phyloP scores from a whole-genome alignment of 805 yeast genomes.

The Yarrowia sp. region DNA sequence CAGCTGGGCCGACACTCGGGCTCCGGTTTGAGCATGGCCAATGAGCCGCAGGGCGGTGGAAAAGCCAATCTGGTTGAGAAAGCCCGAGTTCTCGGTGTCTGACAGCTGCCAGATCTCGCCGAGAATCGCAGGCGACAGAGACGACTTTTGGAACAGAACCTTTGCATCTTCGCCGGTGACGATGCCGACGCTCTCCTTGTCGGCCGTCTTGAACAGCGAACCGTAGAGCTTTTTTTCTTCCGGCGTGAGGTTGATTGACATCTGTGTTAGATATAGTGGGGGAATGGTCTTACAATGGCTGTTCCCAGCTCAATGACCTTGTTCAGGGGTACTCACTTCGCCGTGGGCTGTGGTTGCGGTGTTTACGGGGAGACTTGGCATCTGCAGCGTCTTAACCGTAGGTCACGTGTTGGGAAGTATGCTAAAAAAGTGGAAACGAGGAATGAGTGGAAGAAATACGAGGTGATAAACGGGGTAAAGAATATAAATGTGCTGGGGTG shows the following conservation, averaged over 20 bases:
- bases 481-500: too few species aligned
- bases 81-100: conserved; percentile 89
- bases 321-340: conserved; percentile 30
- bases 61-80: conserved; percentile 79
- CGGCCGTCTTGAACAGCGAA: conserved; percentile 79
- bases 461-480: too few species aligned
- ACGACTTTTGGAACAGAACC: conserved; percentile 82
- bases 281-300: neutral
- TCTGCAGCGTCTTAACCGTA: conserved; percentile 4
- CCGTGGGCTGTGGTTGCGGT: conserved; percentile 37
- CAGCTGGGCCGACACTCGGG: conserved; percentile 60
- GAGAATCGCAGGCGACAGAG: conserved; percentile 74
- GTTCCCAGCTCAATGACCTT: neutral
- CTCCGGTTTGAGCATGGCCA: conserved; percentile 83
- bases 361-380: conserved; percentile 34
- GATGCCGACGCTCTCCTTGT: conserved; percentile 76
- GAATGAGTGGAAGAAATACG: too few species aligned
- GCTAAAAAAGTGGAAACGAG: too few species aligned
- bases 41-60: conserved; percentile 86
- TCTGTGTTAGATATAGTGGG: neutral
- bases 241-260: conserved; percentile 46
- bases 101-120: conserved; percentile 96
- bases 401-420: conserved; percentile 37
- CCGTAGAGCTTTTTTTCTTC: conserved; percentile 81
- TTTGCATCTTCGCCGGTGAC: conserved; percentile 90